Evolutionary conservation across 2,329 filamentous ascomycete species (phyloP).

Genomic region (Colletotrichum falcatum): DNA sequence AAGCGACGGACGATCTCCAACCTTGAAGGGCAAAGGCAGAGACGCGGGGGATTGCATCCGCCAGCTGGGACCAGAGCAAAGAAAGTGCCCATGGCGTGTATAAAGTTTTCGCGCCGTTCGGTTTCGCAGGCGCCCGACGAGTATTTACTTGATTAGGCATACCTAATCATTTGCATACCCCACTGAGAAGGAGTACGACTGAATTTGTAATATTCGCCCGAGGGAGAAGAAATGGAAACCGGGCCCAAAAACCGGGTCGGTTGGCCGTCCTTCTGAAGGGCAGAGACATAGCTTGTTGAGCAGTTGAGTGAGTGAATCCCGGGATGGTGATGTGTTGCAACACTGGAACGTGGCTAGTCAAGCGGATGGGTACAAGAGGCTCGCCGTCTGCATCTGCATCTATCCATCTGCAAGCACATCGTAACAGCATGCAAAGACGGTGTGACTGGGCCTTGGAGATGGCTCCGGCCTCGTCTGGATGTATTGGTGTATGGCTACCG

Average conservation of each 20-base stretch:
- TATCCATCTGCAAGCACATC: conserved; percentile 10
- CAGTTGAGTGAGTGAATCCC: not conserved
- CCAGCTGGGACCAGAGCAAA: not conserved
- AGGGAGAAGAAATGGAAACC: too few species aligned
- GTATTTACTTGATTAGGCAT: conserved; percentile 2
- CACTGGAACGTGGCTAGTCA: conserved; percentile 9
- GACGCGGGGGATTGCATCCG: conserved; percentile 12
- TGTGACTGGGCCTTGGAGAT: conserved; percentile 1
- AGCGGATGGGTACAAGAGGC: conserved; percentile 2
- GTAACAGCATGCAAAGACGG: conserved; percentile 11
- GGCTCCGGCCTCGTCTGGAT: conserved; percentile 12
- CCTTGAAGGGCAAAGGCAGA: conserved; percentile 5
- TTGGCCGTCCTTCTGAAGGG: not conserved
- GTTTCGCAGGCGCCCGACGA: conserved; percentile 6
- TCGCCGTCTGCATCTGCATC: conserved; percentile 9
- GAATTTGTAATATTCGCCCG: too few species aligned
- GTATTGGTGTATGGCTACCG: conserved; percentile 14
- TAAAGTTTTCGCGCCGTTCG: conserved; percentile 27
- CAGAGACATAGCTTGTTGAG: not conserved
- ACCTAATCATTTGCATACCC: not conserved
- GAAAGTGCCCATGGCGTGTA: conserved; percentile 26
- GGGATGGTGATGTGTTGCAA: conserved; percentile 6
- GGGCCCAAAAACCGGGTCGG: not conserved
- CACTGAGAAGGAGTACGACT: not conserved
- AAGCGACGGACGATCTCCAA: conserved; percentile 3